A percentile compares a stretch with the other conserved stretches of the same genome.
These are phyloP conservation scores for Westerdykella ornata DNA, from an alignment of 2,329 filamentous ascomycete genomes.

Conservation along the genomic window DNA sequence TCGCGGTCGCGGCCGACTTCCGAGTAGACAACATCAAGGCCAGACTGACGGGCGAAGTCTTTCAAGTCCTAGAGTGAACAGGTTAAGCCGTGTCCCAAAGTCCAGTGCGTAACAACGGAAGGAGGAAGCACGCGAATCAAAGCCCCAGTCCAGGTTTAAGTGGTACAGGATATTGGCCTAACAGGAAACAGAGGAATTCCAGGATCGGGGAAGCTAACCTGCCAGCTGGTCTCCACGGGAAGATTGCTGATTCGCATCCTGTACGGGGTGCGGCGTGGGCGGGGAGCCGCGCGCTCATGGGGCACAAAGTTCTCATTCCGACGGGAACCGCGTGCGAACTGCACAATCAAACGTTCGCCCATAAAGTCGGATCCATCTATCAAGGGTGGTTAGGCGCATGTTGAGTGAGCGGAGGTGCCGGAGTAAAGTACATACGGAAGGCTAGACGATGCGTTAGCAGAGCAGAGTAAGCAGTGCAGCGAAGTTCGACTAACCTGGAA, in stretches of 20 bases:
- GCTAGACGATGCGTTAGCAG: constrained; percentile 38
- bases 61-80: constrained; percentile 89
- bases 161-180: constrained; percentile 29
- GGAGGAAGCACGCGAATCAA: constrained; percentile 27
- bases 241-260: constrained; percentile 98
- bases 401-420: neutral
- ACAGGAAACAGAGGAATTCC: constrained; percentile 38
- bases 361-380: constrained; percentile 96
- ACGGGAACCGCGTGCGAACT: constrained; percentile 88
- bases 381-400: constrained; percentile 13
- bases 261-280: constrained; percentile 88
- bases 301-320: constrained; percentile 59
- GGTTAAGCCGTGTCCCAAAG: constrained; percentile 62
- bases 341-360: constrained; percentile 93
- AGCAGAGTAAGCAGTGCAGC: constrained; percentile 6
- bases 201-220: constrained; percentile 73
- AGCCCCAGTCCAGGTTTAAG: constrained; percentile 36
- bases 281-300: constrained; percentile 61
- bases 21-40: constrained; percentile 95
- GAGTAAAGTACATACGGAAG: constrained; percentile 46
- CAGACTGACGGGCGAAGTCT: constrained; percentile 96
- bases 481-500: constrained; percentile 67
- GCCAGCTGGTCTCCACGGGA: constrained; percentile 98
- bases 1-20: constrained; percentile 90
- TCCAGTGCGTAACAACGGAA: constrained; percentile 25